A percentile compares a stretch with the other conserved stretches of the same genome.
Evolutionary conservation across 345 rosid species (phyloP).

Genomic region (Excoecaria agallocha): DNA sequence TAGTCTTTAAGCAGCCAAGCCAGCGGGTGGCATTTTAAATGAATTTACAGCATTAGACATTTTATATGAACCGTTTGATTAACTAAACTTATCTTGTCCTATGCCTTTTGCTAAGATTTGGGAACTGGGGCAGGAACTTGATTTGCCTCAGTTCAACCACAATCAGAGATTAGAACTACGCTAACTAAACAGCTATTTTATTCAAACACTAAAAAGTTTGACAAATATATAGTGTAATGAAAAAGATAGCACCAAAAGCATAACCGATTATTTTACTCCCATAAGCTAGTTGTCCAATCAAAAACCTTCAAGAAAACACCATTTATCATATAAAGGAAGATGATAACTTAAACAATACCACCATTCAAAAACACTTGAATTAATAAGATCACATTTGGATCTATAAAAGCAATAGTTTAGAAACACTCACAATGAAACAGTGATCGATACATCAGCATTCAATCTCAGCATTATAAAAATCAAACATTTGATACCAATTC

Average conservation of each 20-base stretch:
- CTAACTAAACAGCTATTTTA: not conserved
- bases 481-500: not conserved
- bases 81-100: not conserved
- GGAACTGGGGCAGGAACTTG: not conserved
- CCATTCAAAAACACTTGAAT: not conserved
- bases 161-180: not conserved
- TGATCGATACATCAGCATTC: not conserved
- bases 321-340: not conserved
- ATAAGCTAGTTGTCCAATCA: not conserved
- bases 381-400: not conserved
- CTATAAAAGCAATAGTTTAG: not conserved
- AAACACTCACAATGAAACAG: conserved; percentile 10
- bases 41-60: not conserved
- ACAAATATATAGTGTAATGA: too few species aligned
- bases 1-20: not conserved
- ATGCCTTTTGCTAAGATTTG: not conserved
- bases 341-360: not conserved
- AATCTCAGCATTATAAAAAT: not conserved
- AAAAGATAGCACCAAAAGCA: not conserved
- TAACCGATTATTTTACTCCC: not conserved
- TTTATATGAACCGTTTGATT: too few species aligned
- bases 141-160: not conserved
- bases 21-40: not conserved
- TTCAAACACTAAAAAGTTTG: too few species aligned
- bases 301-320: not conserved